Evolutionary conservation across 2,329 filamentous ascomycete species (phyloP), one percentile per base, ranked within the genome.

Genomic region (Colletotrichum lindemuthianum): DNA sequence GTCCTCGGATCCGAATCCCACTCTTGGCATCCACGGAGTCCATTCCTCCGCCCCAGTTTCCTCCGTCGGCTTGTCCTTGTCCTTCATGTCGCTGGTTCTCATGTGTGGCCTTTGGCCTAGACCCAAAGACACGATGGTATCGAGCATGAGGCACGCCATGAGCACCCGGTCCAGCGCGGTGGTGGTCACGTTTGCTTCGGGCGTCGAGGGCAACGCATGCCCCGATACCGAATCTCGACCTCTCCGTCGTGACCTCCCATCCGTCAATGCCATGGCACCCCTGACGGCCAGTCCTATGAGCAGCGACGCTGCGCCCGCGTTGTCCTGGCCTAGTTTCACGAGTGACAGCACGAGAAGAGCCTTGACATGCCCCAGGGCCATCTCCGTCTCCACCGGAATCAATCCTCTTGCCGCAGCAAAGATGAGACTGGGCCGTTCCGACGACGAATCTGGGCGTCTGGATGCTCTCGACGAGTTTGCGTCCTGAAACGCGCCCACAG

Each of bases 1-100:
- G 58, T 60, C 34, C 13, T 55, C 48, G 52, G 64, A 48, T 5
- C 77, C 77, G 52, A 81, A 79, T 3, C 74, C 77, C 4, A 72
- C 69, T 64, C 81, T 80, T 33, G 88, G 85, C 15, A 82, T 81
- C 90, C 90, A 93, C 1, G 88, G 87, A 68, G 90, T 87, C 90
- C 90, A 92, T 76, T 92, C 90, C 70, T 92, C 90, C 16, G 90
- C 77, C 1, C 88, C 88, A 69, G 91, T 88, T 73, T 91, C 88
- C 33, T 86, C 81, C 2, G 90, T 77, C 3, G 82, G 82, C 36
- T 82, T 63, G 54, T 74, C 72, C 36, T 82, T 63, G 54, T 74
- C 72, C 41, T 75, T 73, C n/a, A 79, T 74, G 33, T 86, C 72
- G 55, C 86, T 82, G 12, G 79, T 77, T 9, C 75, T 72, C 59